A percentile compares a stretch with the other conserved stretches of the same genome.
phyloP scores from a whole-genome alignment of 768 basidiomycete species.

The Russula olivacea region DNA sequence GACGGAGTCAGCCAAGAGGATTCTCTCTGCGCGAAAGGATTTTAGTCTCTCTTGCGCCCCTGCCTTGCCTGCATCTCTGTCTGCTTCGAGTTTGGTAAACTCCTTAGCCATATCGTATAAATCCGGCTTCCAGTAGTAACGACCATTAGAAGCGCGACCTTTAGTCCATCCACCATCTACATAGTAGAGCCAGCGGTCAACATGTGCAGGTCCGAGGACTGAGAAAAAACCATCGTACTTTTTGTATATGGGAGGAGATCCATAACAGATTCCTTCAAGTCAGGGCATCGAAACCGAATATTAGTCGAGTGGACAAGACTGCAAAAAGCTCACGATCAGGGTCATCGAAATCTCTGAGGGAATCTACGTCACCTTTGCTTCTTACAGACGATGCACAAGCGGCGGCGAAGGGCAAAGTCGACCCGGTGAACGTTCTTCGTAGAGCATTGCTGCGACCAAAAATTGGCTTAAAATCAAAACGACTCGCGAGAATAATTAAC shows the following conservation, averaged over 20 bases:
- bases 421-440: slow-evolving; percentile 17
- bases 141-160: slow-evolving; percentile 10
- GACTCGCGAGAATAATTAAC: neutral
- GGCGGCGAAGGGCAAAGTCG: slow-evolving; percentile 23
- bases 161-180: slow-evolving; percentile 24
- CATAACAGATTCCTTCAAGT: slow-evolving; percentile 20
- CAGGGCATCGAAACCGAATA: slow-evolving; percentile 16
- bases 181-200: neutral
- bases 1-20: slow-evolving; percentile 15
- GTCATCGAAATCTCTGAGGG: neutral
- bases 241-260: slow-evolving; percentile 22
- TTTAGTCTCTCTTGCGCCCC: slow-evolving; percentile 12
- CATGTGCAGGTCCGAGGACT: neutral
- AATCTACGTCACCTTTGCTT: slow-evolving; percentile 11
- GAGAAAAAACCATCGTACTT: neutral
- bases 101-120: slow-evolving; percentile 13
- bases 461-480: neutral
- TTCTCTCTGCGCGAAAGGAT: slow-evolving; percentile 15
- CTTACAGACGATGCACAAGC: slow-evolving; percentile 18
- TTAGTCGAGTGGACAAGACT: slow-evolving; percentile 17
- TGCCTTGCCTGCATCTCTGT: slow-evolving; percentile 10
- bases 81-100: slow-evolving; percentile 10
- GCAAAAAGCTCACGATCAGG: neutral
- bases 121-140: slow-evolving; percentile 22
- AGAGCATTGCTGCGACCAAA: slow-evolving; percentile 7